Base-by-base conservation (phyloP, 2,329 filamentous ascomycete genomes). In the Pseudocercospora crystallina region DNA sequence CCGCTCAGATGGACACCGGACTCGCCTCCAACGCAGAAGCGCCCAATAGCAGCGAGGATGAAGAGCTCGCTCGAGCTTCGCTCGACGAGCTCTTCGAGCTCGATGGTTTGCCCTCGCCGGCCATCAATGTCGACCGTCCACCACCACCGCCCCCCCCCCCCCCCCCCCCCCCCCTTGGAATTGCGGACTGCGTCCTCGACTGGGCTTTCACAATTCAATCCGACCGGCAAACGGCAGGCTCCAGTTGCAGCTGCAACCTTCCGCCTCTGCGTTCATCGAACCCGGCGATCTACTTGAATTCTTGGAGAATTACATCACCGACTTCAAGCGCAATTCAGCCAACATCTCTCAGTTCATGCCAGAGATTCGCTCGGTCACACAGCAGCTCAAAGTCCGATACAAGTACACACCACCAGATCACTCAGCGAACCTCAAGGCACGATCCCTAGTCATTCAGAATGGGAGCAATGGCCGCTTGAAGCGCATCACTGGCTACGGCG, bases 121-220 rank as follows among this genome's bases (percentile, higher is more conserved):
- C 35, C 41, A 34, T 34, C 41, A 35, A 35, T 43, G 31, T 43
- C 41, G 30, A 43, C 41, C 13, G 14, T 34, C 35, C 41, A 17
- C 31, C 14, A 33, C 41, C 20, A 26, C 4, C 20, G 3, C 20
- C 20, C 20, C 4, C 20, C 20, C 4, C 20, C 20, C 20, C 20
- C 20, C 7, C 20, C 20, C 4, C 20, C 20, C 20, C 20, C 20
- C 7, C 20, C 20, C 33, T 35, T 37, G 33, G 26, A 2, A 35
- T 8, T 30, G 20, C 3, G 12, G 26, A 1, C 30, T 47, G 1
- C 31, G 40, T n/a, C 26, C 35, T 29, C 33, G 44, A 20, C 42
- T 48, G 3, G 59, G 59, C 26, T 57, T 53, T 34, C 55, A 40
- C 45, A 43, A 32, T 0, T 53, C 51, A 1, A 38, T 58, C 15